Evolutionary conservation across 106 monocot species (phyloP), one percentile per base, ranked within the genome.

Genomic region (Platanthera guangdongensis): DNA sequence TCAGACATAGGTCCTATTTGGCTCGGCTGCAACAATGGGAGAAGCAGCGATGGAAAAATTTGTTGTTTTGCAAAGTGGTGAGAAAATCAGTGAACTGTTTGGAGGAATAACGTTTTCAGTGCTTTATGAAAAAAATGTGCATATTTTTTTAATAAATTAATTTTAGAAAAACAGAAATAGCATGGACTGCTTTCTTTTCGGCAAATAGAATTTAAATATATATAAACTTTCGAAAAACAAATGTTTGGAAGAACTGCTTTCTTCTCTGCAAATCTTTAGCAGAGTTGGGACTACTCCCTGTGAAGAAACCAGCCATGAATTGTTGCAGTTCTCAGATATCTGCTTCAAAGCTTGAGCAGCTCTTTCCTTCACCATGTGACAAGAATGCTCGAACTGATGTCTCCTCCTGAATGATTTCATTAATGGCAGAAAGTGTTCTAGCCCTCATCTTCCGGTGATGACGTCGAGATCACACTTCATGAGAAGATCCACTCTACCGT

Each of bases 231-330:
- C 0, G 25, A 25, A 25, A 25, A 25, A 25, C 25, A 25, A 25
- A 25, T 25, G 18, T 45, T 84, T 81, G 18, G 48, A 55, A 46
- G 78, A 52, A 47, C 78, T 63, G 5, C 22, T 50, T 14, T 11
- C 77, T 2, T 72, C 70, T 6, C 51, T 55, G 60, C 79, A 85
- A 52, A 88, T 83, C 47, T 80, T 79, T 7, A 95, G 84, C 52
- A 95, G 81, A 18, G 74, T 53, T 5, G 85, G 77, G 14, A 95
- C 83, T 18, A 92, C 92, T 7, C 92, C 95, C 68, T 92, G 86
- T 39, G 95, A 87, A 2, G 88, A 92, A n/a, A 95, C 78, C 9
- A 89, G 80, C 95, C 95, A 95, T 6, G 84, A 83, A 48, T 92
- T 90, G 79, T 88, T 81, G 1, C 87, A 86, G 78, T 90, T 89